These are phyloP conservation scores for Geosmithia flava DNA, from an alignment of 2,329 filamentous ascomycete genomes.

Conservation along the genomic window DNA sequence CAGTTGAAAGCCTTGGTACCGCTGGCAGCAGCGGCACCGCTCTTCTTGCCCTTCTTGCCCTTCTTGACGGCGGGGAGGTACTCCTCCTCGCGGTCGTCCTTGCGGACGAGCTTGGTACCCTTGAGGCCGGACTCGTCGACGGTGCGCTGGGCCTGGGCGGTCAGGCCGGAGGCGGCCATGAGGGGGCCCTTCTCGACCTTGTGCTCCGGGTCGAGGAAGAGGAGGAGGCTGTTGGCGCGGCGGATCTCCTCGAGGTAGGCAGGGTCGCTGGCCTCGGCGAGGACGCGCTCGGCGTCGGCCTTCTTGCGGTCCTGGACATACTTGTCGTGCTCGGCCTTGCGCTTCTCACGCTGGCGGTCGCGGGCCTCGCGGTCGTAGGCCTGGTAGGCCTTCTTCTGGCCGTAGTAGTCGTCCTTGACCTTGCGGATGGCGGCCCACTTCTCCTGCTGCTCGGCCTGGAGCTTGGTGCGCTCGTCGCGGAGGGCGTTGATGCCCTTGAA, in stretches of 20 bases:
- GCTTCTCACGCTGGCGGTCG: constrained; percentile 63
- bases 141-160: constrained; percentile 67
- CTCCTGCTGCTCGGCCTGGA: constrained; percentile 75
- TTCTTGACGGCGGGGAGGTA: constrained; percentile 74
- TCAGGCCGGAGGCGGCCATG: constrained; percentile 58
- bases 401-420: constrained; percentile 82
- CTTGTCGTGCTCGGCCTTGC: constrained; percentile 68
- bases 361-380: constrained; percentile 76
- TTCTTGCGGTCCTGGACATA: constrained; percentile 61
- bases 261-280: constrained; percentile 71
- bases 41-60: constrained; percentile 74
- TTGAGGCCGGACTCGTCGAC: constrained; percentile 78
- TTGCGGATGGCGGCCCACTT: constrained; percentile 74
- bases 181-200: constrained; percentile 54
- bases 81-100: constrained; percentile 78
- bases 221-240: constrained; percentile 74
- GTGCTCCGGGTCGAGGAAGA: constrained; percentile 75
- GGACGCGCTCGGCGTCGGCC: constrained; percentile 62
- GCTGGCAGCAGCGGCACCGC: constrained; percentile 31
- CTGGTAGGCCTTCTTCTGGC: constrained; percentile 67
- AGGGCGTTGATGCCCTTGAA: constrained; percentile 80
- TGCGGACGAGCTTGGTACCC: constrained; percentile 71
- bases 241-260: constrained; percentile 91
- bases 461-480: constrained; percentile 73
- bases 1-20: constrained; percentile 59